Conservation (phyloP, 23 red algal species). For the Agarophyton chilense region DNA sequence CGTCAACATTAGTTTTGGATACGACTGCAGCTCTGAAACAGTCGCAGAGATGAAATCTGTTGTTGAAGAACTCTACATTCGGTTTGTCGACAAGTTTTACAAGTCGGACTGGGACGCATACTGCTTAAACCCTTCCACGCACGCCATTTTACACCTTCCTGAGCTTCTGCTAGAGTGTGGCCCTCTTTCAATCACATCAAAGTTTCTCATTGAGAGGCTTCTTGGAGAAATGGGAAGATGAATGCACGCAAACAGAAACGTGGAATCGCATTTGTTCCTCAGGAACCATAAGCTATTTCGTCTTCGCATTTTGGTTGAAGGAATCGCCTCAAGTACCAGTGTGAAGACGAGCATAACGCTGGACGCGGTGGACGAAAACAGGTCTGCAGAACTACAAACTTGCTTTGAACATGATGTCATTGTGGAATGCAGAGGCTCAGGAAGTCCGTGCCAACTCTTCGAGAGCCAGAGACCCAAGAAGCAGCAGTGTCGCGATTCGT, state of each 20-base stretch:
- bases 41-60: background rate
- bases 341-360: no score
- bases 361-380: no score
- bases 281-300: background rate
- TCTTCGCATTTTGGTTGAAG: background rate
- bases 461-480: no score
- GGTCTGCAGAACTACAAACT: no score
- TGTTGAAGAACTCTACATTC: background rate
- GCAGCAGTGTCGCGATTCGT: no score
- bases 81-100: background rate
- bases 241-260: background rate
- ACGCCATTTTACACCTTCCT: conserved; percentile 10
- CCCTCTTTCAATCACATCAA: background rate
- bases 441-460: no score
- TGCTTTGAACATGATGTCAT: no score
- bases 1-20: background rate
- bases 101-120: background rate
- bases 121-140: background rate
- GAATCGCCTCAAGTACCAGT: background rate
- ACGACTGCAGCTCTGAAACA: background rate
- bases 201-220: conserved; percentile 16
- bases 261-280: background rate
- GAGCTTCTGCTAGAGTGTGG: background rate
- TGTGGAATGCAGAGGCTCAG: no score
- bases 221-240: conserved; percentile 16